phyloP scores from a whole-genome alignment of 495 filamentous ascomycete genomes.

The Xylaria curta region DNA sequence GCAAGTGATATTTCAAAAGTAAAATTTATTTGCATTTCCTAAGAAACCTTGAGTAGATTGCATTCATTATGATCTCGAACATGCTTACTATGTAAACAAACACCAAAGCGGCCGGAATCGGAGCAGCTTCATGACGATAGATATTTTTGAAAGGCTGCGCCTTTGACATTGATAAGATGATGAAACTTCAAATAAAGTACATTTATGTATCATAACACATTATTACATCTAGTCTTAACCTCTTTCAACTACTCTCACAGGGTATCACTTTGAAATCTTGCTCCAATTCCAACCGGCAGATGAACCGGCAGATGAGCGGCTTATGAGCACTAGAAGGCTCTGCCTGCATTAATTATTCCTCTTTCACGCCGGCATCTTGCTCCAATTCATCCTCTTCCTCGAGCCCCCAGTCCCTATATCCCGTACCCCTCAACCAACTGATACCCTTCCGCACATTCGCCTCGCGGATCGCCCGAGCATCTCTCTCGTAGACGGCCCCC shows the following conservation, averaged over 20 bases:
- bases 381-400: constrained; percentile 43
- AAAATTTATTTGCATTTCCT: neutral
- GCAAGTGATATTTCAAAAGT: neutral
- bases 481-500: constrained; percentile 76
- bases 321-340: neutral
- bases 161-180: neutral
- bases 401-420: constrained; percentile 56
- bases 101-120: neutral
- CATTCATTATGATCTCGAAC: neutral
- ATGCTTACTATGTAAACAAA: neutral
- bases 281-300: neutral
- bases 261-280: constrained; percentile 11
- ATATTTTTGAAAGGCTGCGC: neutral
- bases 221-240: constrained; percentile 4
- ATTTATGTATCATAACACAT: constrained; percentile 21
- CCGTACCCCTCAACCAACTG: constrained; percentile 71
- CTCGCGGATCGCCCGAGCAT: constrained; percentile 71
- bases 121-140: neutral
- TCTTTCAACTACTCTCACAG: neutral
- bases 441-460: constrained; percentile 73
- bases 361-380: constrained; percentile 30
- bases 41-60: neutral
- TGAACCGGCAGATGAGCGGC: neutral
- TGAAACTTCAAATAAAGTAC: neutral
- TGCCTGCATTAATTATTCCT: constrained; percentile 20